Evolutionary conservation across 2,329 filamentous ascomycete genomes (phyloP).

Genomic region (Paecilomyces fulvus): DNA sequence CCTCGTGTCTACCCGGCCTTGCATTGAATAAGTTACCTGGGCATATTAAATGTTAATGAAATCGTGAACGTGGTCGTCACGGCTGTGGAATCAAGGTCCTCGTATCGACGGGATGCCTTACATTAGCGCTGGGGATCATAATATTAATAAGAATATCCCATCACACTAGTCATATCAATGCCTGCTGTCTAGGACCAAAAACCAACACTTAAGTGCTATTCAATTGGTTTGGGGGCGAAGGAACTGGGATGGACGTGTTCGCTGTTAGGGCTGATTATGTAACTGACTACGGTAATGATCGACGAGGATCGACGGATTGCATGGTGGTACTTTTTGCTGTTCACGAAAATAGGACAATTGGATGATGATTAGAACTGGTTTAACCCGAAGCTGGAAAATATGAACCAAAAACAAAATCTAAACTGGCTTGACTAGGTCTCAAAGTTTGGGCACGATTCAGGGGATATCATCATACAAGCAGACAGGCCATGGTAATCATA

Average conservation of each 20-base stretch:
- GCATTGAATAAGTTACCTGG: too few species aligned
- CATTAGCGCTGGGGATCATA: too few species aligned
- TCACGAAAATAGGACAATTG: neutral
- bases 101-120: too few species aligned
- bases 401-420: neutral
- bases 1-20: too few species aligned
- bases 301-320: neutral
- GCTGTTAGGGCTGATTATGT: neutral
- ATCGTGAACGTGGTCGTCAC: too few species aligned
- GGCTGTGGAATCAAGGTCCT: too few species aligned
- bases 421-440: neutral
- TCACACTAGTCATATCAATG: neutral
- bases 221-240: neutral
- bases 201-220: neutral
- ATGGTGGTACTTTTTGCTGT: neutral
- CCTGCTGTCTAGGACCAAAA: neutral
- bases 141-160: too few species aligned
- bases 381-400: neutral
- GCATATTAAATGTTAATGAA: too few species aligned
- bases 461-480: neutral
- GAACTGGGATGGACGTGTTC: neutral
- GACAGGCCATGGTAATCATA: neutral
- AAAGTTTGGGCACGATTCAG: neutral
- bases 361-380: neutral
- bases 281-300: neutral